Evolutionary conservation across 768 basidiomycete species (phyloP).

Genomic region (Calvatia gigantea): DNA sequence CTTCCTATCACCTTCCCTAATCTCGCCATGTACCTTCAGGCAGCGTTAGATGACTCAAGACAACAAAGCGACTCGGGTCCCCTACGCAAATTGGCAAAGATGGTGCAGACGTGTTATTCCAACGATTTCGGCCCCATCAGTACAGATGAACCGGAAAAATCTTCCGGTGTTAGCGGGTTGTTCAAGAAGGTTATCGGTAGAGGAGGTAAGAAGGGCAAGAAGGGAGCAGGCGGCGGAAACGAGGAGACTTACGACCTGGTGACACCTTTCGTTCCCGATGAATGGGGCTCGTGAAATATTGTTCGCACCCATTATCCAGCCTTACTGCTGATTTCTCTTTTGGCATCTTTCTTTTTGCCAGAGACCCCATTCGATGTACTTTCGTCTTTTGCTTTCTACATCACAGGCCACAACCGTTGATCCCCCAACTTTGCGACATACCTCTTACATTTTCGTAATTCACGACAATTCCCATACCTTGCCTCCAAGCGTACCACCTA

Average conservation of each 20-base stretch:
- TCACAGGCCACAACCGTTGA: too few species aligned
- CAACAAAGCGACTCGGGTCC: slow-evolving; percentile 60
- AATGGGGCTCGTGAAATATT: slow-evolving; percentile 59
- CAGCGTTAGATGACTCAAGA: slow-evolving; percentile 67
- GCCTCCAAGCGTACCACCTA: too few species aligned
- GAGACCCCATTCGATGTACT: too few species aligned
- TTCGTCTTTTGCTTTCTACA: too few species aligned
- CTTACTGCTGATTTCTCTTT: slow-evolving; percentile 1
- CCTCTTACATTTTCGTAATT: too few species aligned
- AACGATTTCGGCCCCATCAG: slow-evolving; percentile 26
- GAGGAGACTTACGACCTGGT: slow-evolving; percentile 81
- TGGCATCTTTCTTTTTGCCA: not conserved
- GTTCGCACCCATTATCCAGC: not conserved
- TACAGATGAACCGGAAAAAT: slow-evolving; percentile 31
- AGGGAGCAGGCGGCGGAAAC: slow-evolving; percentile 57
- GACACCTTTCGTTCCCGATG: slow-evolving; percentile 77
- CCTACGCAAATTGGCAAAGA: slow-evolving; percentile 64
- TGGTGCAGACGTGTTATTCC: slow-evolving; percentile 66
- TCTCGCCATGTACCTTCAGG: slow-evolving; percentile 72
- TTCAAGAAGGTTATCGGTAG: slow-evolving; percentile 62
- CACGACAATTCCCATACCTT: too few species aligned
- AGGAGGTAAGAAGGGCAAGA: slow-evolving; percentile 38
- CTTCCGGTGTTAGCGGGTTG: slow-evolving; percentile 40
- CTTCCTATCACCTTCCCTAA: slow-evolving; percentile 76
- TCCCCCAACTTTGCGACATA: too few species aligned